Evolutionary conservation across 202 grass and related monocot species (phyloP).

Genomic region (Brachypodium distachyon): DNA sequence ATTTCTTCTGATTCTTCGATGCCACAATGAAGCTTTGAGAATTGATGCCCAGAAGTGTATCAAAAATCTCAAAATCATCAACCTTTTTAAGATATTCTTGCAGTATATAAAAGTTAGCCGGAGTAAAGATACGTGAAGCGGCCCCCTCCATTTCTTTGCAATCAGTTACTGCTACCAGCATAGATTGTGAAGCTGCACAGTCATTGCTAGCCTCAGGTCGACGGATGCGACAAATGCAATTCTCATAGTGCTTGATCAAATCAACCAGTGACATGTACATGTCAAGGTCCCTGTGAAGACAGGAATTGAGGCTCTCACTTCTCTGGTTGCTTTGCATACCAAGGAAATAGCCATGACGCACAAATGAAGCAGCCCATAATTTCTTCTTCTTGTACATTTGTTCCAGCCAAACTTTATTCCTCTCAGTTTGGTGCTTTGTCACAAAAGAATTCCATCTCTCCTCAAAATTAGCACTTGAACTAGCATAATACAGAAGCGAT

Average conservation of each 20-base stretch:
- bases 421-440: not conserved
- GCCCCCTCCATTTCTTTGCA: not conserved
- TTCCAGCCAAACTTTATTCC: not conserved
- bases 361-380: not conserved
- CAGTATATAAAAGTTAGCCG: not conserved
- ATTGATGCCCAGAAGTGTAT: not conserved
- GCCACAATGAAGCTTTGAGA: not conserved
- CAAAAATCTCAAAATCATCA: not conserved
- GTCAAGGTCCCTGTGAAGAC: not conserved
- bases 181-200: not conserved
- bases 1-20: not conserved
- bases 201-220: not conserved
- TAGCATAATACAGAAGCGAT: not conserved
- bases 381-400: not conserved
- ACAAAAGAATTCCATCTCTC: not conserved
- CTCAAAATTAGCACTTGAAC: not conserved
- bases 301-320: not conserved
- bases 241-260: not conserved
- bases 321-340: not conserved
- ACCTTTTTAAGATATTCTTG: not conserved
- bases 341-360: not conserved
- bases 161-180: not conserved
- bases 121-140: not conserved
- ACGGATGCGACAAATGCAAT: not conserved
- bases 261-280: not conserved